phyloP scores from a whole-genome alignment of 441 rosid species.

The Pelargonium fulgidum region DNA sequence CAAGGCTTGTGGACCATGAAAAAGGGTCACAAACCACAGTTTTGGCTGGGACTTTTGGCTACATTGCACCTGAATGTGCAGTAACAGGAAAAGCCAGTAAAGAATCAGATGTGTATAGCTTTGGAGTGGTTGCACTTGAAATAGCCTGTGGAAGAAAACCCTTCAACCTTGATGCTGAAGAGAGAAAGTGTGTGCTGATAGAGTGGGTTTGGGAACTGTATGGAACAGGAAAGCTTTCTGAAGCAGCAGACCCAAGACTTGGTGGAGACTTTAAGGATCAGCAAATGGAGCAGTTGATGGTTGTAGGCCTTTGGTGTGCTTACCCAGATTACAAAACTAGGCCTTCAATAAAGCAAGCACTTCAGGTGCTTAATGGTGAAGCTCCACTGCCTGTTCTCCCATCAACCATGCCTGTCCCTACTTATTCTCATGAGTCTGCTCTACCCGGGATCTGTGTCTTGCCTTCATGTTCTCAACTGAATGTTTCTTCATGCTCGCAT shows the following conservation, averaged over 20 bases:
- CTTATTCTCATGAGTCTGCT: neutral
- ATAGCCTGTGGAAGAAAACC: slow-evolving; percentile 16
- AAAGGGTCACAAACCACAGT: slow-evolving; percentile 17
- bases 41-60: neutral
- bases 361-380: neutral
- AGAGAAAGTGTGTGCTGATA: neutral
- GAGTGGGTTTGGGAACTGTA: neutral
- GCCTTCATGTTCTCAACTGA: too few relatives aligned
- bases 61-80: neutral
- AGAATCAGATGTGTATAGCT: neutral
- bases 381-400: neutral
- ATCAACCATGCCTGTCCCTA: neutral
- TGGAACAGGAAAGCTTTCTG: neutral
- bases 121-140: neutral
- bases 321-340: neutral
- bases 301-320: neutral
- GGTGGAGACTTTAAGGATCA: neutral
- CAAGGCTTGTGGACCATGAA: slow-evolving; percentile 26
- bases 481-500: too few relatives aligned
- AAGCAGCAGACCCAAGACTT: neutral
- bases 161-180: neutral
- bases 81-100: slow-evolving; percentile 11
- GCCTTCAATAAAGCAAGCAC: neutral
- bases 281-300: neutral
- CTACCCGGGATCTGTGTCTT: neutral